Evolutionary conservation across 2,329 filamentous ascomycete species (phyloP).

Genomic region (Ophiocordyceps australis): DNA sequence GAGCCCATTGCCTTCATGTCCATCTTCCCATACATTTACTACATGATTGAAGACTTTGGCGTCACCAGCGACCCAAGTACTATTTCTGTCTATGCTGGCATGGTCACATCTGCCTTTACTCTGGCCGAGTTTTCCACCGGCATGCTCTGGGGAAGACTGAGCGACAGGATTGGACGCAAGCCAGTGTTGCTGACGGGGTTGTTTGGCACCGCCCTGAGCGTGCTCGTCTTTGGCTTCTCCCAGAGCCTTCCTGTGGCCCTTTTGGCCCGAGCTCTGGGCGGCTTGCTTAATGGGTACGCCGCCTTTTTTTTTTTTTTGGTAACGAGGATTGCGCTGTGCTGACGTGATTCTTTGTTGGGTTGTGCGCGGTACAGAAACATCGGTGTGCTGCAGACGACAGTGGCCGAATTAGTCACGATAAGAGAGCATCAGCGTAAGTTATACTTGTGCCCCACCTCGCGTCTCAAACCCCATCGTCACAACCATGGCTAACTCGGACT

Average conservation of each 20-base stretch:
- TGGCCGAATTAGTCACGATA: conserved; percentile 80
- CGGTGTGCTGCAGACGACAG: conserved; percentile 85
- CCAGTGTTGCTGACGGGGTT: conserved; percentile 83
- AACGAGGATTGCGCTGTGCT: no score
- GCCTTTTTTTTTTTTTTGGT: not conserved
- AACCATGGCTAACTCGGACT: no score
- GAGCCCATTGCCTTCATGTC: conserved; percentile 99
- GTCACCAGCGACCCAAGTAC: conserved; percentile 61
- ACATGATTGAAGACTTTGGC: conserved; percentile 86
- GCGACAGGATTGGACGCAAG: conserved; percentile 82
- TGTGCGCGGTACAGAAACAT: conserved; percentile 65
- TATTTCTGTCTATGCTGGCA: conserved; percentile 83
- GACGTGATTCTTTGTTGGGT: no score
- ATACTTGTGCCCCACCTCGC: no score
- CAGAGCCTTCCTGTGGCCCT: conserved; percentile 67
- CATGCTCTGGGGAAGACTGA: conserved; percentile 82
- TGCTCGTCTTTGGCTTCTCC: conserved; percentile 82
- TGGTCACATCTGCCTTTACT: conserved; percentile 92
- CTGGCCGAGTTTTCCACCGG: conserved; percentile 90
- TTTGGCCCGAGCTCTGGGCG: conserved; percentile 73
- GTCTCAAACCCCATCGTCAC: no score
- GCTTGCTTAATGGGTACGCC: conserved; percentile 70
- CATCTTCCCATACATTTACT: conserved; percentile 96
- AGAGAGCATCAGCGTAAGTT: conserved; percentile 79
- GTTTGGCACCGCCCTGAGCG: conserved; percentile 78